Base-by-base conservation (phyloP, 2,329 filamentous ascomycete species). In the Botrytis sinoallii region DNA sequence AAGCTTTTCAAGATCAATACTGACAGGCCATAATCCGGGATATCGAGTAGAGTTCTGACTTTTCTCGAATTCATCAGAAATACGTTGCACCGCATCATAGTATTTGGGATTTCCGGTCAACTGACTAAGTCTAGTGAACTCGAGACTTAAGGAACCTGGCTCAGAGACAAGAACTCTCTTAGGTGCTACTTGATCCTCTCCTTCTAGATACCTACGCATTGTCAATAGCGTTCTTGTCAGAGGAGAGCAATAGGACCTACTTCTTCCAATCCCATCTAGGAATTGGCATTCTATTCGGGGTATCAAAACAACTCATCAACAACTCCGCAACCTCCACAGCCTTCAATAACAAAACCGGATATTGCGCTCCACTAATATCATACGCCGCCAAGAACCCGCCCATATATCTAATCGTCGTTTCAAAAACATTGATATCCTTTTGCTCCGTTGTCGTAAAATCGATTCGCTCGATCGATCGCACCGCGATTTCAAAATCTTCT, bases 231-330 rank as follows among this genome's bases (percentile, higher is more conserved):
- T 44, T 29, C 35, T 55, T 25, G 25, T 1, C 52, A 7, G 20
- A 7, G 29, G 29, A n/a, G 1, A 29, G 44, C 8, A 52, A 14
- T 3, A 48, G 42, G 85, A 91, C 77, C 86, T 86, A 78, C 85
- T 83, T 77, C 90, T 86, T 55, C 86, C 86, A 81, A 65, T 81
- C 76, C 79, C 79, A 81, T 38, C 79, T 77, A 0, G 76, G 73
- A 65, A 94, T 85, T 1, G 95, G 95, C 93, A 98, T 97, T 78
- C 94, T 90, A 82, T 98, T 98, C 0, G 95, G 95, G 0, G 95
- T 98, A 83, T 94, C 92, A 79, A 94, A 94, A 12, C 89, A 88
- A 73, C 88, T 87, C 83, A 92, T 92, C 48, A 94, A 81, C 75
- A 94, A 86, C 75, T 93, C 91, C 22, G 88, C 92, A 35, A 93